Base-by-base conservation (phyloP, 2,329 filamentous ascomycete genomes). In the Paradendryphiella salina region DNA sequence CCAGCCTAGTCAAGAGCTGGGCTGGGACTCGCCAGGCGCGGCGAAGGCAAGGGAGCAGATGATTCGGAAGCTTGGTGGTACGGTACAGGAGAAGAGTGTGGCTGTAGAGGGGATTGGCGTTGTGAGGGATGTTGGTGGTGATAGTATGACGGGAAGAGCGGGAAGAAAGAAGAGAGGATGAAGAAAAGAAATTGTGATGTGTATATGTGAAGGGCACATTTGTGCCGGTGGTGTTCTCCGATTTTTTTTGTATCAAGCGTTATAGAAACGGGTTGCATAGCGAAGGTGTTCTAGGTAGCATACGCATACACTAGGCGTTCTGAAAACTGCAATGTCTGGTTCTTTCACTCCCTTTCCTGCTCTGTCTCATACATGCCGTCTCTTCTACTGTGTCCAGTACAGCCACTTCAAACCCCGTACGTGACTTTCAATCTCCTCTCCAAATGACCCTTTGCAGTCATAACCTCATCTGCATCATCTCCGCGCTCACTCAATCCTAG, bases 361-460 rank as follows among this genome's bases (percentile, higher is more conserved):
- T 18, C 2, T 8, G 4, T 26, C 23, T 10, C 23, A 35, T 35
- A 35, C 17, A 17, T 5, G 20, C 5, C 9, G 1, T 20, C 9
- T 21, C 20, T 20, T 21, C 15, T 13, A 2, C 8, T 10, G 23
- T 20, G 9, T 36, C 13, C 5, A 21, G 20, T 17, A 21, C 3
- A 11, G 23, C 6, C 5, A 13, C 10, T 9, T 45, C 50, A 66
- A 14, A 77, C 55, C 17, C 76, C 79, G 74, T 85, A 86, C 1
- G 84, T 85, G 17, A 82, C 82, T 44, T 77, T 79, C 65, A 86
- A 64, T 54, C 83, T 74, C 50, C 77, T 73, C 60, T 80, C 76
- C 68, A 86, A 69, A 77, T 86, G 83, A 63, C 83, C 79, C 55
- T 74, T 76, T 1, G 83, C 83, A 26, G 83, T 86, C 62, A 85